Base-by-base conservation (phyloP, 306 rosid species). In the Cajanus cajan region DNA sequence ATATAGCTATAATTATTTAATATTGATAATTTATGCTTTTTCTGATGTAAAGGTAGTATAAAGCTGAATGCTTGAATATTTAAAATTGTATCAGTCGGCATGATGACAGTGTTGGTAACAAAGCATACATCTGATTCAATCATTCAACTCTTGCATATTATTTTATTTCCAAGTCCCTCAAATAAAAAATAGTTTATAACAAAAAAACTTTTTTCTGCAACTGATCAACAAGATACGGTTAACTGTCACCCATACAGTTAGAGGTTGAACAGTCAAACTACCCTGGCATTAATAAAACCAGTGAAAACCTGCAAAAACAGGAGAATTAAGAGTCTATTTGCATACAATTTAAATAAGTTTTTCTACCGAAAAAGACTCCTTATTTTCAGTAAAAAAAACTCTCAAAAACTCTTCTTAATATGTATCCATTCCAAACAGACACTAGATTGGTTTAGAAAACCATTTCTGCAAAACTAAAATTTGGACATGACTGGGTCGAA, bases 101-200 rank as follows among this genome's bases (percentile, higher is more conserved):
- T 50, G 64, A 76, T 61, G 62, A 31, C 52, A 74, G 52, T 41
- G 57, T 33, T 39, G 41, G 33, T 5, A 15, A 54, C 28, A 24
- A 69, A 57, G 47, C 50, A 51, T 31, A 28, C 44, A 75, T 58
- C 68, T 34, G 58, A 62, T 16, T 34, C 58, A 71, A 47, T 34
- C 47, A 62, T 16, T 34, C 58, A 71, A 47, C 40, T 40, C 11
- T 68, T 59, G 18, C 74, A 18, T 54, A 43, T 36, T 80, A 7
- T 76, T 61, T 50, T 13, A 82, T 70, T 69, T 71, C 78, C 55
- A 43, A 69, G 55, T 36, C 64, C 28, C 48, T 12, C 40, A 63
- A 10, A 39, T n/a, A n/a, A 71, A n/a, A 41, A 31, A 14, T 11
- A 45, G 73, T 54, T 80, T 80, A 13, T 41, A 54, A 13, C 12